These are phyloP conservation scores for Apophysomyces variabilis DNA, from an alignment of 371 early-diverging fungal species.

Conservation along the genomic window DNA sequence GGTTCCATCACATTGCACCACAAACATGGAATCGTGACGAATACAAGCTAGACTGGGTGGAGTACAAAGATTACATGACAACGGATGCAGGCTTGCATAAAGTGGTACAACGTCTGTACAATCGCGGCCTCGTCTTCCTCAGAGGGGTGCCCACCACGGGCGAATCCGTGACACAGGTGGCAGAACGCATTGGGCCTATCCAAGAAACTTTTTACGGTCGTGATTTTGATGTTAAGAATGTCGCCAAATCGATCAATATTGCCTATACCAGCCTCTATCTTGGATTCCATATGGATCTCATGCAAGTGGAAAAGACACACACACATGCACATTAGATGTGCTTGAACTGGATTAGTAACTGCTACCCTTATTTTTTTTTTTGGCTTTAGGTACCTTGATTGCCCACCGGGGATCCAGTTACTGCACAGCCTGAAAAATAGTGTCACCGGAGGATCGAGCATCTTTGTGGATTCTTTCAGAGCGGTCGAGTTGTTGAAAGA, in stretches of 20 bases:
- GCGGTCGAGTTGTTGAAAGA: slow-evolving; percentile 66
- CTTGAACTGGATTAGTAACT: not conserved
- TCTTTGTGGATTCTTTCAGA: slow-evolving; percentile 80
- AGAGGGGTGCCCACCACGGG: slow-evolving; percentile 68
- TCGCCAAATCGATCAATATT: slow-evolving; percentile 82
- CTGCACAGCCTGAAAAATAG: slow-evolving; percentile 81
- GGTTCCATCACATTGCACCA: slow-evolving; percentile 44
- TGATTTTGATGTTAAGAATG: slow-evolving; percentile 83
- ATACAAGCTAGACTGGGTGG: slow-evolving; percentile 55
- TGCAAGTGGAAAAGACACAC: slow-evolving; percentile 55
- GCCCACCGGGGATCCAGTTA: slow-evolving; percentile 88
- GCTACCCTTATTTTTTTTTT: not conserved
- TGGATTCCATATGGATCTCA: slow-evolving; percentile 91
- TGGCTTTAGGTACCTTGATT: slow-evolving; percentile 57
- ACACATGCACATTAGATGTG: no score
- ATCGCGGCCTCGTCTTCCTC: slow-evolving; percentile 78
- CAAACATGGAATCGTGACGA: slow-evolving; percentile 57
- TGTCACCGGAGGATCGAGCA: slow-evolving; percentile 79
- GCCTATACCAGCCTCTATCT: slow-evolving; percentile 86
- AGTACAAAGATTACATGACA: slow-evolving; percentile 69
- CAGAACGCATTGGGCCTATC: slow-evolving; percentile 76
- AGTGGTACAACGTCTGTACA: slow-evolving; percentile 64
- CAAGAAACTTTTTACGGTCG: slow-evolving; percentile 85
- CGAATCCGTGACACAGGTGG: slow-evolving; percentile 59
- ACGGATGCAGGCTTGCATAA: slow-evolving; percentile 59